These are phyloP conservation scores for Podospora pseudopauciseta DNA, from an alignment of 495 filamentous ascomycete species.

Conservation along the genomic window DNA sequence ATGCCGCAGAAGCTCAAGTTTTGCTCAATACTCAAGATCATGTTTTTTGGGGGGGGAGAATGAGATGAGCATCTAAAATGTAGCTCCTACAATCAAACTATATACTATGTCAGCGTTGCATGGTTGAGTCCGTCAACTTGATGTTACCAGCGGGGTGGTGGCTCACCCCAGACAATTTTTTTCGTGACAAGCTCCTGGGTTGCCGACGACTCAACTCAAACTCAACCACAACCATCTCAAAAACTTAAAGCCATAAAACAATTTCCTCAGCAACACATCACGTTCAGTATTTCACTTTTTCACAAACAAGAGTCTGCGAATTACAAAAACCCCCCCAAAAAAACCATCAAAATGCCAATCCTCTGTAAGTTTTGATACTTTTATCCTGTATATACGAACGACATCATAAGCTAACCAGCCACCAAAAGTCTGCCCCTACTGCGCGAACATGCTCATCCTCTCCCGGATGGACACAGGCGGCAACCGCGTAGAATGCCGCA, in stretches of 20 bases:
- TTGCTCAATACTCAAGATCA: not conserved
- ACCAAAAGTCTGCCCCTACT: conserved; percentile 79
- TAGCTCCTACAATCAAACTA: not conserved
- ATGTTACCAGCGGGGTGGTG: not conserved
- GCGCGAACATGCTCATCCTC: conserved; percentile 80
- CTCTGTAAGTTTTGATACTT: conserved; percentile 52
- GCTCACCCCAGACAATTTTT: not conserved
- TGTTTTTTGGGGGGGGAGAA: not conserved
- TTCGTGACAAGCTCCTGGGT: not conserved
- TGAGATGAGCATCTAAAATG: not conserved
- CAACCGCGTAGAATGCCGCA: conserved; percentile 83
- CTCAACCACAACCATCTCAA: conserved; percentile 5
- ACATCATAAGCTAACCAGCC: conserved; percentile 11
- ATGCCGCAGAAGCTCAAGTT: not conserved
- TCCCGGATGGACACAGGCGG: conserved; percentile 41
- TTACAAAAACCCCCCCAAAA: too few species aligned
- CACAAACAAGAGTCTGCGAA: not conserved
- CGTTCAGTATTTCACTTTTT: not conserved
- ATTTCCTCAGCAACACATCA: not conserved
- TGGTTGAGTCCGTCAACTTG: not conserved
- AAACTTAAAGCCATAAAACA: not conserved
- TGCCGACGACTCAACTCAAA: not conserved
- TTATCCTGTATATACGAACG: conserved; percentile 2
- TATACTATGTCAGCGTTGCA: not conserved
- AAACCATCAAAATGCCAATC: conserved; percentile 51